Evolutionary conservation across 257 asterid genomes (phyloP).

Genomic region (Echites panduratus): DNA sequence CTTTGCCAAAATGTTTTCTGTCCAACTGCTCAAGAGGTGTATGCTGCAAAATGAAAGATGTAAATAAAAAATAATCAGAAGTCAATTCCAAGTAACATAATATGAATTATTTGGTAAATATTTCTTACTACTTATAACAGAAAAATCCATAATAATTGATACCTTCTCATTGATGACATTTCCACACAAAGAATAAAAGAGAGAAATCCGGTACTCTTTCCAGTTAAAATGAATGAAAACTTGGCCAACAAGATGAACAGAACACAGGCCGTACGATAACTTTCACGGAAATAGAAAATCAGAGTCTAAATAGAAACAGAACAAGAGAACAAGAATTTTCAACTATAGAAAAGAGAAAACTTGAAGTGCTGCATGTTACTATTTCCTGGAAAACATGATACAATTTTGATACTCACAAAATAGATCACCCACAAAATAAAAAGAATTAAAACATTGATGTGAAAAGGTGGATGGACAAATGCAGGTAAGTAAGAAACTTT

Average conservation of each 20-base stretch:
- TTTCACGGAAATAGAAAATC: not conserved
- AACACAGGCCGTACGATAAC: not conserved
- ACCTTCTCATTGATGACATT: not conserved
- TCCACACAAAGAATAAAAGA: not conserved
- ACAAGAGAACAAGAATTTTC: not conserved
- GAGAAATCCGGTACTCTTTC: not conserved
- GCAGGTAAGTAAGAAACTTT: not conserved
- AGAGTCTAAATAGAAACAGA: not conserved
- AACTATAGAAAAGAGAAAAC: not conserved
- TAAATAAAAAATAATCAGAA: too few species aligned
- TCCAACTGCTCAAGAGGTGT: constrained; percentile 82
- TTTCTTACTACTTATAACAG: not conserved
- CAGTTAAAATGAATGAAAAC: not conserved
- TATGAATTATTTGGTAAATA: not conserved
- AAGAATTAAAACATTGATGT: not conserved
- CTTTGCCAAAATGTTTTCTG: constrained; percentile 75
- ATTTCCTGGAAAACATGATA: not conserved
- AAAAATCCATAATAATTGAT: not conserved
- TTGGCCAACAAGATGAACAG: not conserved
- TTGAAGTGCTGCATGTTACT: not conserved
- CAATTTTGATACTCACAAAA: not conserved
- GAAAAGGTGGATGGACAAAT: not conserved
- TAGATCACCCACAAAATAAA: not conserved
- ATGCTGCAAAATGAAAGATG: constrained; percentile 37
- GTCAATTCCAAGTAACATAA: not conserved